phyloP scores from a whole-genome alignment of 306 rosid species.

The Gleditsia sinensis region DNA sequence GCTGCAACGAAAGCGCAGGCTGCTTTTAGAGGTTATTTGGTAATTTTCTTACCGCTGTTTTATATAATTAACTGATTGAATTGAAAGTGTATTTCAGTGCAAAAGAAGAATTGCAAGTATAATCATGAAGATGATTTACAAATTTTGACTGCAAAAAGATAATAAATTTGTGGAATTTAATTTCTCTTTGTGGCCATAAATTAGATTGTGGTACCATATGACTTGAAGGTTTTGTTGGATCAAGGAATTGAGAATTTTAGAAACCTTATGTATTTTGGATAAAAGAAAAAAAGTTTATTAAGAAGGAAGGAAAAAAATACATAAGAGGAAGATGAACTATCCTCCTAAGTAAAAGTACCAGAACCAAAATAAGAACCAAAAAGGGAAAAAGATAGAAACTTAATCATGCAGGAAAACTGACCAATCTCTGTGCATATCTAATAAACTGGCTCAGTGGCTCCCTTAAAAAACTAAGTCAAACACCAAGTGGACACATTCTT shows the following conservation, averaged over 20 bases:
- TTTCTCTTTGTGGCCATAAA: slow-evolving; percentile 1
- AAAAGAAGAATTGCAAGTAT: background rate
- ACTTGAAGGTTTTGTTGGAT: background rate
- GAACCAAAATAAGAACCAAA: no score
- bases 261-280: background rate
- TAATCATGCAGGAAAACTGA: no score
- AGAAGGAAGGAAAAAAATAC: no score
- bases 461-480: no score
- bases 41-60: slow-evolving; percentile 39
- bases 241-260: slow-evolving; percentile 14
- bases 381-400: no score
- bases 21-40: slow-evolving; percentile 84
- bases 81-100: background rate
- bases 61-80: slow-evolving; percentile 4
- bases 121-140: background rate
- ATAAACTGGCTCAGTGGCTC: no score
- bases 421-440: no score
- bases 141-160: background rate
- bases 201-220: slow-evolving; percentile 9
- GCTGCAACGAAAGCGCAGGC: slow-evolving; percentile 76
- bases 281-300: no score
- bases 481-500: background rate
- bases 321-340: no score
- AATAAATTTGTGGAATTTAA: background rate
- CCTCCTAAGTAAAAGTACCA: no score